Conservation (phyloP, 306 rosid species). For the Mucuna pruriens region DNA sequence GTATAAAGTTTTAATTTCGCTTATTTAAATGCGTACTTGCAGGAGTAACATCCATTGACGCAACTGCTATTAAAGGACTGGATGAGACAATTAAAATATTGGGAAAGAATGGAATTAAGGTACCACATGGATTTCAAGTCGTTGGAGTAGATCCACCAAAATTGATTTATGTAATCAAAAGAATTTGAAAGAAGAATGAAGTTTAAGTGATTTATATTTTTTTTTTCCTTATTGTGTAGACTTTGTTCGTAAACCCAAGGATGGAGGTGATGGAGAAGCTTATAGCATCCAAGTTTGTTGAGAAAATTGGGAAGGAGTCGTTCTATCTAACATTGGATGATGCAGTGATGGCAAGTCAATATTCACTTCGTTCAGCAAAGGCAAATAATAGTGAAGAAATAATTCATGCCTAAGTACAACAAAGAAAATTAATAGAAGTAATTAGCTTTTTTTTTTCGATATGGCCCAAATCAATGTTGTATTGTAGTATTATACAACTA, state of each 20-base stretch:
- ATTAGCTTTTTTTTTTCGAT: constrained; percentile 7
- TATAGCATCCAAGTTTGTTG: constrained; percentile 55
- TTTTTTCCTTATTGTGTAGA: constrained; percentile 38
- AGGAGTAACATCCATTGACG: constrained; percentile 88
- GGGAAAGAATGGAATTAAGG: constrained; percentile 55
- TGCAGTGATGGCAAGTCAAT: constrained; percentile 60
- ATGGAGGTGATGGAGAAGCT: constrained; percentile 82
- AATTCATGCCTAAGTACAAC: not conserved
- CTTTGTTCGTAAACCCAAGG: constrained; percentile 77
- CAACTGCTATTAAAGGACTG: constrained; percentile 72
- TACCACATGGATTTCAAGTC: constrained; percentile 27
- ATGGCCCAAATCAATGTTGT: constrained; percentile 12
- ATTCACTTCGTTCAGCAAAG: constrained; percentile 43
- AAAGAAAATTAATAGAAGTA: not conserved
- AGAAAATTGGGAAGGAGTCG: constrained; percentile 64
- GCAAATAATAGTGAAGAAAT: constrained; percentile 7
- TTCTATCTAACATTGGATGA: constrained; percentile 66
- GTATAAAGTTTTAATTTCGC: not conserved
- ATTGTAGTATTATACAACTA: not conserved
- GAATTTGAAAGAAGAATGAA: not conserved
- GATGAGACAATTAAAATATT: constrained; percentile 53
- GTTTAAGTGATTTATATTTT: not conserved
- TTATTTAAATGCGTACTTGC: not conserved
- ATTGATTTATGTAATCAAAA: not conserved
- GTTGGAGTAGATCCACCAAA: not conserved